Base-by-base conservation (phyloP, 805 yeast species). In the Schwanniomyces yamadae region DNA sequence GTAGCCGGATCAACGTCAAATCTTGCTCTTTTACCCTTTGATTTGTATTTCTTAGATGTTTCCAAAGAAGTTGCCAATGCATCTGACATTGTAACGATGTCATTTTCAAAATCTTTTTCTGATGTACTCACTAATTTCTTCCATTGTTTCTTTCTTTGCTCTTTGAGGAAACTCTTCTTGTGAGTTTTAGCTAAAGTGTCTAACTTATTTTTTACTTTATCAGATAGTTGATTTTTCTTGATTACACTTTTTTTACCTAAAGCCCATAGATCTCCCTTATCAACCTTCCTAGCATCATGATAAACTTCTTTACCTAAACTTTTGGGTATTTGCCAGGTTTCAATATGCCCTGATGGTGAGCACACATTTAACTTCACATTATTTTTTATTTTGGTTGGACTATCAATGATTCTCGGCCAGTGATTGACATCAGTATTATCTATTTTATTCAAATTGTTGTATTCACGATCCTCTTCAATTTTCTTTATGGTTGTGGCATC, bases 261-360 rank as follows among this genome's bases (percentile, higher is more conserved):
- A 1, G 84, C 82, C 99, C 98, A 93, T 34, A 82, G 61, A 55
- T 93, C 99, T 15, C 96, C 96, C 53, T 77, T 75, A n/a, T 59
- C 60, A 0, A 87, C 77, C 57, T 93, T 91, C 37, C 97, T 72
- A 0, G 96, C 96, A 64, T 93, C 98, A 52, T 86, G 95, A 48
- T 87, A 93, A 2, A 69, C 78, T 42, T 78, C 83, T 42, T 78
- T 78, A 5, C 87, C 84, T 36, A 76, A 70, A 13, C 95, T 80
- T 55, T 82, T 84, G 0, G 97, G 83, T 2, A 93, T 75, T 11
- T 81, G 81, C 96, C 97, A 89, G 40, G 81, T 79, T 60, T 91
- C 97, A 28, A 91, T 60, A 31, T 75, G 73, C 1, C 96, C 96
- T 10, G 82, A 72, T 0, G 90, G 76, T 0, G 87, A 78, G 66